Evolutionary conservation across 192 early-diverging fungal species (phyloP).

Genomic region (Coemansia guatemalensis): DNA sequence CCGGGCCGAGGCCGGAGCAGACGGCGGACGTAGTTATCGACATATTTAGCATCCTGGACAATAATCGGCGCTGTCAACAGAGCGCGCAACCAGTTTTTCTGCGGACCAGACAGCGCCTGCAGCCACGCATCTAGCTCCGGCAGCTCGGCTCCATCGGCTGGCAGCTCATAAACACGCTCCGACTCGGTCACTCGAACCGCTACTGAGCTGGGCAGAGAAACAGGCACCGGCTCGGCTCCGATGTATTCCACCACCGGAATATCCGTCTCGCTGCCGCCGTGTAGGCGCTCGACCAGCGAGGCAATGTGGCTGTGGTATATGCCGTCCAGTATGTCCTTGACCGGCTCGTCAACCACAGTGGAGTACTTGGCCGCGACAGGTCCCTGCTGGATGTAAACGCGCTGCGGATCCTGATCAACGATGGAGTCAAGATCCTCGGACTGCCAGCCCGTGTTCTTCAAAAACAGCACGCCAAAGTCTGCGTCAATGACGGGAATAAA

Average conservation of each 20-base stretch:
- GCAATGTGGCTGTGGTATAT: slow-evolving; percentile 80
- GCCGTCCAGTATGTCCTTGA: slow-evolving; percentile 81
- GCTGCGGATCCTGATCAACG: slow-evolving; percentile 78
- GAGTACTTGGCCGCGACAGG: slow-evolving; percentile 78
- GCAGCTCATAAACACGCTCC: slow-evolving; percentile 9
- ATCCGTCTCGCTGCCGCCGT: slow-evolving; percentile 56
- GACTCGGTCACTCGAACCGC: neutral
- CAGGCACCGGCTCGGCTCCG: slow-evolving; percentile 16
- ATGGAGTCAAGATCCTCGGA: slow-evolving; percentile 85
- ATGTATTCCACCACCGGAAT: slow-evolving; percentile 82
- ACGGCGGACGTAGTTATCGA: slow-evolving; percentile 59
- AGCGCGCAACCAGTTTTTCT: slow-evolving; percentile 80
- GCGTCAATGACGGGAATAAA: too few relatives aligned
- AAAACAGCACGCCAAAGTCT: slow-evolving; percentile 89
- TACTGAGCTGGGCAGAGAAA: neutral
- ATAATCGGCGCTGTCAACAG: slow-evolving; percentile 68
- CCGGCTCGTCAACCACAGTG: slow-evolving; percentile 78
- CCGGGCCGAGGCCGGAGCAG: slow-evolving; percentile 61
- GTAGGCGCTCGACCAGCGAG: slow-evolving; percentile 69
- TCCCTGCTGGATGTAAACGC: slow-evolving; percentile 89
- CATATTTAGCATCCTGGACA: slow-evolving; percentile 64
- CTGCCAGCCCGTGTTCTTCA: slow-evolving; percentile 92
- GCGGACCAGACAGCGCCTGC: slow-evolving; percentile 65
- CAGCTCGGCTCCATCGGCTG: neutral
- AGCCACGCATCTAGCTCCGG: slow-evolving; percentile 58